These are phyloP conservation scores for Aspergillus neotritici DNA, from an alignment of 2,329 filamentous ascomycete species.

Conservation along the genomic window DNA sequence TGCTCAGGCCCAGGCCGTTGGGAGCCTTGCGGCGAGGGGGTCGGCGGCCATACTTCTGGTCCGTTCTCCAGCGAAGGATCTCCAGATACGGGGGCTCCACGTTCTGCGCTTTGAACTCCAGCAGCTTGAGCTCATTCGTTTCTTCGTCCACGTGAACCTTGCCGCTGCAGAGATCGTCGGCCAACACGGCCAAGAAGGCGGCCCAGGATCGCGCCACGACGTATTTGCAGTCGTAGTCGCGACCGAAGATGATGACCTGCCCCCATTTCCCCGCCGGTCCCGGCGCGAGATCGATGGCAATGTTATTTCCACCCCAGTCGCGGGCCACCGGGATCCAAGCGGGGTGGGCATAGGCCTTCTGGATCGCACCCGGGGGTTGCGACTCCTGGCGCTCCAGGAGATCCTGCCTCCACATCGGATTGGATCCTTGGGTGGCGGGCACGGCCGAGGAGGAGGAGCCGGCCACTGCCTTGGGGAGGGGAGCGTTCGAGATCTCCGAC, in stretches of 20 bases:
- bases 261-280: slow-evolving; percentile 89
- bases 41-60: slow-evolving; percentile 80
- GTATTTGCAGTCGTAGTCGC: slow-evolving; percentile 98
- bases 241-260: slow-evolving; percentile 91
- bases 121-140: slow-evolving; percentile 79
- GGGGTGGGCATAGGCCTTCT: slow-evolving; percentile 88
- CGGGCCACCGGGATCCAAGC: slow-evolving; percentile 94
- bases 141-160: slow-evolving; percentile 95
- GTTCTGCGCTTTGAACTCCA: slow-evolving; percentile 81
- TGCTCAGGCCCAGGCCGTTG: slow-evolving; percentile 50
- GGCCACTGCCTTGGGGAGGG: slow-evolving; percentile 69
- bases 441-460: slow-evolving; percentile 56
- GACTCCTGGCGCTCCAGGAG: slow-evolving; percentile 79
- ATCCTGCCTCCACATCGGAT: slow-evolving; percentile 75
- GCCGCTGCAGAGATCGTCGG: slow-evolving; percentile 83
- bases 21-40: slow-evolving; percentile 45
- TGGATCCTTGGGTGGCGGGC: slow-evolving; percentile 50
- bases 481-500: slow-evolving; percentile 46
- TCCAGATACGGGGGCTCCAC: slow-evolving; percentile 92
- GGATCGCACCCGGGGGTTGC: slow-evolving; percentile 77
- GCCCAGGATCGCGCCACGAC: slow-evolving; percentile 91
- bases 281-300: slow-evolving; percentile 87
- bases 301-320: slow-evolving; percentile 98
- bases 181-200: slow-evolving; percentile 75
- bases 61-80: slow-evolving; percentile 88